A percentile compares a stretch with the other conserved stretches of the same genome.
Evolutionary conservation across 805 yeast genomes (phyloP).

Genomic region (Alloascoidea africana): DNA sequence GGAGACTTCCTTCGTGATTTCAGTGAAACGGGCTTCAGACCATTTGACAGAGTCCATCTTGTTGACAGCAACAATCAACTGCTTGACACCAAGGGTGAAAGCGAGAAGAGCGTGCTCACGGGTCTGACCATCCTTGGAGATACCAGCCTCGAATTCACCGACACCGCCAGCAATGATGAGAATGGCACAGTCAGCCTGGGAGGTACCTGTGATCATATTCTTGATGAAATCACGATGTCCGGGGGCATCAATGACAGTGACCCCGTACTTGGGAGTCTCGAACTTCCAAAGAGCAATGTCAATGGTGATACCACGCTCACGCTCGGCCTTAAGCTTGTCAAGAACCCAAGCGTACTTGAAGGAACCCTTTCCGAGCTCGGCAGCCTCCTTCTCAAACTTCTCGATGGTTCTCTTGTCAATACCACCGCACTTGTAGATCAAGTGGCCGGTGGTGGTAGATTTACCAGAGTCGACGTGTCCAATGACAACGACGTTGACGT

Average conservation of each 20-base stretch:
- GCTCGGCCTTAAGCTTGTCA: conserved; percentile 91
- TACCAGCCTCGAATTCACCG: conserved; percentile 94
- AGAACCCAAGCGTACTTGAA: conserved; percentile 97
- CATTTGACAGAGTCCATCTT: conserved; percentile 91
- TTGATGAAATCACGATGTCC: conserved; percentile 95
- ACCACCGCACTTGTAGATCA: conserved; percentile 99
- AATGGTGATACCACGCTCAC: conserved; percentile 95
- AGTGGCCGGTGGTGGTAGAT: conserved; percentile 99
- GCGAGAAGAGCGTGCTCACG: conserved; percentile 90
- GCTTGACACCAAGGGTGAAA: conserved; percentile 78
- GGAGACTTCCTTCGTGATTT: conserved; percentile 60
- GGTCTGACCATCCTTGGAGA: conserved; percentile 90
- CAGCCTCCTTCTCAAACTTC: conserved; percentile 97
- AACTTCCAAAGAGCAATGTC: conserved; percentile 88
- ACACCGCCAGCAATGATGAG: conserved; percentile 84
- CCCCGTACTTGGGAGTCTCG: conserved; percentile 82
- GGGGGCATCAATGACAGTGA: conserved; percentile 90
- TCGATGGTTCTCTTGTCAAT: conserved; percentile 93
- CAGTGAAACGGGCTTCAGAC: conserved; percentile 69
- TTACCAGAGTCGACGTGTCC: conserved; percentile 99
- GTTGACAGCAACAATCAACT: conserved; percentile 82
- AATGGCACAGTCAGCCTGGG: conserved; percentile 88
- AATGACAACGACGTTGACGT: conserved; percentile 99
- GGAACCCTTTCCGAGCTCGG: conserved; percentile 93
- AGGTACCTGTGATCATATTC: conserved; percentile 92